A percentile compares a stretch with the other conserved stretches of the same genome.
These are phyloP conservation scores for Colletotrichum graminicola DNA, from an alignment of 2,329 filamentous ascomycete species.

Conservation along the genomic window DNA sequence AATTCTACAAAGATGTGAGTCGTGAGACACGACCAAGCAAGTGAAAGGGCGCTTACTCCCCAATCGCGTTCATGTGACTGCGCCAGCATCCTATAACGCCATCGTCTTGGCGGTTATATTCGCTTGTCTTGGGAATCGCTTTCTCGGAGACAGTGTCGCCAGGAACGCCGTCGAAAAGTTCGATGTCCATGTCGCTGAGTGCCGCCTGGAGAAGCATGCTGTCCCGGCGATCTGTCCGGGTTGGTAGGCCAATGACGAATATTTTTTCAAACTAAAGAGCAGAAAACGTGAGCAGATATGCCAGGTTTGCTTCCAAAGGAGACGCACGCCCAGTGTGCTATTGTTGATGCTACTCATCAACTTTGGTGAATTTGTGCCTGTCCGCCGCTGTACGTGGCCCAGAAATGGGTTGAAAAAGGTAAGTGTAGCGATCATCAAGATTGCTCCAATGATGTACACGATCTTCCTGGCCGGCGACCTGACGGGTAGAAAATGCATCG, in stretches of 20 bases:
- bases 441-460: slow-evolving; percentile 8
- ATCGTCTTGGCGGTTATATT: slow-evolving; percentile 48
- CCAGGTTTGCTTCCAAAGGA: fast-evolving
- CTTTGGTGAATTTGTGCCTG: neutral
- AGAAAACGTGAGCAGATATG: neutral
- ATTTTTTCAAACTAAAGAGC: slow-evolving; percentile 62
- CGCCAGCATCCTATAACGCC: slow-evolving; percentile 53
- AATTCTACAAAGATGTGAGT: slow-evolving; percentile 49
- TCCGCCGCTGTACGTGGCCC: slow-evolving; percentile 12
- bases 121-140: slow-evolving; percentile 50
- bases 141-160: slow-evolving; percentile 54
- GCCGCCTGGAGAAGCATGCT: slow-evolving; percentile 61
- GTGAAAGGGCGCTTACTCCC: slow-evolving; percentile 45
- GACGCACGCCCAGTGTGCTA: slow-evolving; percentile 33
- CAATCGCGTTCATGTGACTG: slow-evolving; percentile 55
- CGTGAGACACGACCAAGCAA: neutral
- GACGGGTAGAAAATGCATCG: slow-evolving; percentile 21
- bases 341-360: slow-evolving; percentile 29
- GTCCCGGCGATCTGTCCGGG: slow-evolving; percentile 64
- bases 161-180: slow-evolving; percentile 60
- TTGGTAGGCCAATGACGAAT: slow-evolving; percentile 64
- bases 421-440: slow-evolving; percentile 13
- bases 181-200: slow-evolving; percentile 58
- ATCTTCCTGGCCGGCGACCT: slow-evolving; percentile 30
- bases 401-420: slow-evolving; percentile 27